Evolutionary conservation across 148 eudicot genomes (phyloP), one percentile per base, ranked within the genome.

Genomic region (Rhododendron vialii): DNA sequence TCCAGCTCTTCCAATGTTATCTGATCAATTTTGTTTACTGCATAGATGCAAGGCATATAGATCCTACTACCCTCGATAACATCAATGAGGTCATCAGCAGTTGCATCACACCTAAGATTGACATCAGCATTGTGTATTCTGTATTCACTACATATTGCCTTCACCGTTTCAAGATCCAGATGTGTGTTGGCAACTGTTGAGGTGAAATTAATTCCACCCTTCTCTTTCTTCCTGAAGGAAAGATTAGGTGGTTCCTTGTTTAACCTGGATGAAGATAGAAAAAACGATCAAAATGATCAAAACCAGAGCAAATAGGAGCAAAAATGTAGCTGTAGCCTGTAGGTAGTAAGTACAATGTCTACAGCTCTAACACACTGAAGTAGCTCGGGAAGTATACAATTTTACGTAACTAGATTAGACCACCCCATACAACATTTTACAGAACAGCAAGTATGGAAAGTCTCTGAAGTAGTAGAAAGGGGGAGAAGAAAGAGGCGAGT

Each of bases 171-270:
- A 86, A 97, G 95, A 86, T 97, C 99, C 81, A 97, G 90, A 93
- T 93, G 90, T 13, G 98, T 97, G 88, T 94, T 94, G 45, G 95
- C 75, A 82, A 94, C 98, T 53, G 98, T 97, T 45, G 99, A 95
- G 84, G 99, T 97, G 86, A 97, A 93, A 92, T 93, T 97, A 79
- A 95, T 92, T 59, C 99, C 99, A 88, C 99, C 99, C 92, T 97
- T 97, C 12, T 97, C 98, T 90, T 97, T 97, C 92, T 85, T 95
- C 85, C 99, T 92, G 86, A 97, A 97, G 30, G 96, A 89, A 89
- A 97, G 88, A 89, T 97, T 97, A 59, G 99, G 99, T 24, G 99
- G 99, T 87, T 97, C 98, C 91, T 97, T 97, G 92, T 97, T 97
- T 82, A 97, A 92, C 92, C 99, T 97, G 91, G 65, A 81, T 57